A percentile compares a stretch with the other conserved stretches of the same genome.
Evolutionary conservation across 164 flowering plant species (phyloP).

Genomic region (Echeveria elegans): DNA sequence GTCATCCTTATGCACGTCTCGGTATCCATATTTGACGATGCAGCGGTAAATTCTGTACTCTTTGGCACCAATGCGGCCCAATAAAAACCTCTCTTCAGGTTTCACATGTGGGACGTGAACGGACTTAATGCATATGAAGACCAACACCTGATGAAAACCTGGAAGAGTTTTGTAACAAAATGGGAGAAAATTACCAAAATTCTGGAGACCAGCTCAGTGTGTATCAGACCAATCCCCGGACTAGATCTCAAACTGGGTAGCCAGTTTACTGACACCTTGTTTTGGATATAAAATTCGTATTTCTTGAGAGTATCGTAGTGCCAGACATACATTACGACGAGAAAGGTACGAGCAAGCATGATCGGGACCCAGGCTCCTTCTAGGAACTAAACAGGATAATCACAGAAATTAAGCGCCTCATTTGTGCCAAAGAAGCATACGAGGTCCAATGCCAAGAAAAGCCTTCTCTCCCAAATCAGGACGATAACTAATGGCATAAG

Average conservation of each 20-base stretch:
- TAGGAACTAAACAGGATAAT: conserved; percentile 73
- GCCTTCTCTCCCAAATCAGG: conserved; percentile 70
- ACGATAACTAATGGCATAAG: conserved; percentile 90
- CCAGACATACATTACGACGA: conserved; percentile 72
- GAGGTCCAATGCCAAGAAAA: conserved; percentile 57
- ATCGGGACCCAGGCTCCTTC: conserved; percentile 98
- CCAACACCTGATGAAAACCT: conserved; percentile 89
- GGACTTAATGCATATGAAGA: conserved; percentile 82
- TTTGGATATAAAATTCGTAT: conserved; percentile 78
- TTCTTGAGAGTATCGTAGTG: conserved; percentile 75
- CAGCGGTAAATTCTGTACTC: conserved; percentile 74
- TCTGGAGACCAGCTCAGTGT: conserved; percentile 76
- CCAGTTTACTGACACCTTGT: conserved; percentile 92
- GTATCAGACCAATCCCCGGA: conserved; percentile 78
- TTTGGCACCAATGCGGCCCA: conserved; percentile 72
- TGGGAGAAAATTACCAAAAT: conserved; percentile 88
- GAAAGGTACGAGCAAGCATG: conserved; percentile 50
- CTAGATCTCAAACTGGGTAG: conserved; percentile 73
- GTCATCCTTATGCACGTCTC: conserved; percentile 73
- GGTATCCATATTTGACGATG: conserved; percentile 89
- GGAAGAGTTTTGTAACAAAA: conserved; percentile 93
- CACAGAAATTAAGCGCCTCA: conserved; percentile 86
- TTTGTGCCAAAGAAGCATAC: conserved; percentile 80
- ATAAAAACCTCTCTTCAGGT: conserved; percentile 73
- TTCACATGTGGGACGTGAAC: conserved; percentile 80